phyloP scores from a whole-genome alignment of 225 moss, liverwort and hornwort species.

The Marchantia paleacea region DNA sequence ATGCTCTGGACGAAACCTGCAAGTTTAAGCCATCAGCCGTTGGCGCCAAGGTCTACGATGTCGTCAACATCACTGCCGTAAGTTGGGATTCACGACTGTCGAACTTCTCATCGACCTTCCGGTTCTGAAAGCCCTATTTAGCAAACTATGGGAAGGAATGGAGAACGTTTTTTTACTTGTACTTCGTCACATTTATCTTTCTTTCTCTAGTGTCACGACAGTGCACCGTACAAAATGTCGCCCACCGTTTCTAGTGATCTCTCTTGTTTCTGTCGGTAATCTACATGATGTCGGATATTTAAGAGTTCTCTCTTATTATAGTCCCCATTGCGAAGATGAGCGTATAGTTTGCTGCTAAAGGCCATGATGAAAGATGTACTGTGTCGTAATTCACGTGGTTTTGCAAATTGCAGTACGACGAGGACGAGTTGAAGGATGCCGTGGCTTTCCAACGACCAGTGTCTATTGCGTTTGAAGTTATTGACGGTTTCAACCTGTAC shows the following conservation, averaged over 20 bases:
- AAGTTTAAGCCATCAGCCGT: conserved; percentile 56
- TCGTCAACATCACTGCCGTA: conserved; percentile 95
- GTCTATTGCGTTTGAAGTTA: conserved; percentile 76
- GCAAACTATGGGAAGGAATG: neutral
- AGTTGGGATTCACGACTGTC: neutral
- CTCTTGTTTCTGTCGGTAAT: no score
- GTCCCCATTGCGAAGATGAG: no score
- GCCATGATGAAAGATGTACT: neutral
- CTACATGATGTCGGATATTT: no score
- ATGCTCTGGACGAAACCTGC: conserved; percentile 65
- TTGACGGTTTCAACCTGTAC: conserved; percentile 57
- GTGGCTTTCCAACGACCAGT: conserved; percentile 88
- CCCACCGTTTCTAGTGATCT: no score
- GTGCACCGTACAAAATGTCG: no score
- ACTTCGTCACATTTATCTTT: neutral
- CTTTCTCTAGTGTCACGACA: no score
- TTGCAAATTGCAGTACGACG: conserved; percentile 61
- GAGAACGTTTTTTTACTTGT: neutral
- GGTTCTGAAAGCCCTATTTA: neutral
- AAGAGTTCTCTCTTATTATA: no score
- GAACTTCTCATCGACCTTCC: neutral
- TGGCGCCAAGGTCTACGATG: conserved; percentile 87
- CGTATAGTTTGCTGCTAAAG: neutral
- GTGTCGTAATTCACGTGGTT: neutral
- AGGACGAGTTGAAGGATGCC: conserved; percentile 80